Base-by-base conservation (phyloP, 768 basidiomycete species). In the Macrolepiota fuliginosa region DNA sequence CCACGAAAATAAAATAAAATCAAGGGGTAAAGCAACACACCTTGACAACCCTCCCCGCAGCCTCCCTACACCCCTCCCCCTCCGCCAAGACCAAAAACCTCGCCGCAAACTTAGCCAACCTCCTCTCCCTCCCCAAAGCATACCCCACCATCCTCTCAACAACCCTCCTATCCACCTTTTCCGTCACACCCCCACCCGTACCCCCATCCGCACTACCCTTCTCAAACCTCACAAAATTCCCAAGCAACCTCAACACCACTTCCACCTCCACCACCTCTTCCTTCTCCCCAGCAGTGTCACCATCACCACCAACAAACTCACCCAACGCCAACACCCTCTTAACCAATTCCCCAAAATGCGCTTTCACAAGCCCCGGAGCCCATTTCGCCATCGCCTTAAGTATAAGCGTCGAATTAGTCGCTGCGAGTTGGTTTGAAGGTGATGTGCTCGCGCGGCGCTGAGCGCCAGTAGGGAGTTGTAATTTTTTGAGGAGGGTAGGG, bases 81-180 rank as follows among this genome's bases (percentile, higher is more conserved):
- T 29, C 25, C 42, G 42, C 19, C 25, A 81, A 82, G 0, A 88
- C 83, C 22, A 96, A 69, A 36, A 91, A 77, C 22, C 94, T 83
- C 2, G 91, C 86, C 1, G 94, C 91, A 71, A 92, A 96, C 71
- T 98, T 98, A 19, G 93, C 90, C 63, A 89, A 85, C 22, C 83
- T 81, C 25, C 79, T 76, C 56, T 89, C 83, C 3, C 83, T 79
- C 25, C 84, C 84, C 32, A 87, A 67, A 0, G 83, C 89, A 65
- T 85, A 82, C 45, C 83, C 82, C 55, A 74, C 75, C 12, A 91
- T 77, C 15, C 87, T 80, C 27, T 94, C 91, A 11, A 85, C 72
- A 0, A 81, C 87, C 66, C 64, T 93, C 93, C 84, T 88, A 63
- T 94, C 29, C 93, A 35, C 72, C 74, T 0, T 32, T 3, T 32